Base-by-base conservation (phyloP, 106 monocot genomes). In the Phalaenopsis aphrodite region DNA sequence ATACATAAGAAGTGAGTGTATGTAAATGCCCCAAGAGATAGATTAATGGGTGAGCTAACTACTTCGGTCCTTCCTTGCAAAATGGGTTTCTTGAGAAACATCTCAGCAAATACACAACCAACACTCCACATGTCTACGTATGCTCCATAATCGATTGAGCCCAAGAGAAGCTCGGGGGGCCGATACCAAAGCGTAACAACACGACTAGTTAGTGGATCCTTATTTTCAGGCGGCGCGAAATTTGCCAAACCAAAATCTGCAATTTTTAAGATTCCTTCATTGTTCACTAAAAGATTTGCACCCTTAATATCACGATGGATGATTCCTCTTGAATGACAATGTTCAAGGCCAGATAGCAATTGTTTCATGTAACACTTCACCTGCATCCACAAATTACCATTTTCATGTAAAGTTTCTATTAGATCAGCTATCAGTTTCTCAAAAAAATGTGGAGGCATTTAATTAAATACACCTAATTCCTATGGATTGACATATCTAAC, bases 131-230 rank as follows among this genome's bases (percentile, higher is more conserved):
- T 78, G 75, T 92, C 92, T 5, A 92, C 89, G 68, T 87, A 81
- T 75, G 79, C 75, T 79, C 86, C 89, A 87, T 92, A 92, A 55
- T 84, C 80, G 19, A 89, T 89, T 45, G 92, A 92, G 78, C 92
- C 92, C 45, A 92, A 80, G 42, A 92, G 82, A 71, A 92, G 87
- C 78, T 92, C 92, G 78, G 92, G 92, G 75, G 92, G 92, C 12
- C 92, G 92, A 76, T 92, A 92, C 92, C 92, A 92, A 6, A 92
- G 82, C 19, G 92, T 92, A 41, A 92, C 89, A 38, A 92, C 92
- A 79, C 92, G 89, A 84, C 92, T 89, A 17, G 92, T 92, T 36
- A 92, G 79, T 19, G 83, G 92, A 45, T 85, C 82, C 64, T 85
- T 89, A 55, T 87, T 36, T 49, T 41, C 83, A 42, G 82, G 80